A percentile compares a stretch with the other conserved stretches of the same genome.
These are phyloP conservation scores for Malassezia furfur DNA, from an alignment of 1,284 basidiomycete species.

Conservation along the genomic window DNA sequence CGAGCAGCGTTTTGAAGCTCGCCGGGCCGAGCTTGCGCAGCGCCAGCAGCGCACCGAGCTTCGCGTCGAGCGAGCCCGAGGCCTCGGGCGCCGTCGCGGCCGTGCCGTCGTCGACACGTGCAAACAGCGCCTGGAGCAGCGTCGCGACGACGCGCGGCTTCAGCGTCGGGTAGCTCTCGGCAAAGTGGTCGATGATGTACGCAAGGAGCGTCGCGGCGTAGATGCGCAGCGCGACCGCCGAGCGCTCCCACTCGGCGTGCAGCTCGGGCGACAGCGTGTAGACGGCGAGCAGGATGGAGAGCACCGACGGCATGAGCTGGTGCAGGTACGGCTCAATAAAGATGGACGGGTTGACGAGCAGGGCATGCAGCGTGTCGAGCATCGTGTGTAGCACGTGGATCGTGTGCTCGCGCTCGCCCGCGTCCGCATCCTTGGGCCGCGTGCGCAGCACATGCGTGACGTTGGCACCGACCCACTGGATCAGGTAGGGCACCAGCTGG, in stretches of 20 bases:
- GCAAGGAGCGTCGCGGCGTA: constrained; percentile 59
- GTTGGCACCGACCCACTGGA: constrained; percentile 83
- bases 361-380: constrained; percentile 34
- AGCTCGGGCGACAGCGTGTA: constrained; percentile 53
- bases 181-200: constrained; percentile 61
- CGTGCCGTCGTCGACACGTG: constrained; percentile 36
- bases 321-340: constrained; percentile 95
- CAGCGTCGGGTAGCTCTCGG: constrained; percentile 64
- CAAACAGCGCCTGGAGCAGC: constrained; percentile 71
- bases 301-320: constrained; percentile 83
- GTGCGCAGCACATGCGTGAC: constrained; percentile 21
- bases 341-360: constrained; percentile 60
- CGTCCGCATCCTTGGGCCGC: not conserved
- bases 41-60: constrained; percentile 42
- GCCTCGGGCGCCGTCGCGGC: constrained; percentile 21
- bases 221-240: constrained; percentile 26
- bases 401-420: not conserved
- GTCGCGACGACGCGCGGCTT: constrained; percentile 85
- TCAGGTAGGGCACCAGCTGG: constrained; percentile 85
- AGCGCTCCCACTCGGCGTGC: constrained; percentile 13
- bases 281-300: constrained; percentile 80
- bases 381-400: constrained; percentile 32
- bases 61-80: constrained; percentile 22
- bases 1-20: constrained; percentile 33
- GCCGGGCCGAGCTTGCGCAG: constrained; percentile 34